Evolutionary conservation across 768 basidiomycete species (phyloP), one percentile per base, ranked within the genome.

Genomic region (Cystobasidium onofrii): DNA sequence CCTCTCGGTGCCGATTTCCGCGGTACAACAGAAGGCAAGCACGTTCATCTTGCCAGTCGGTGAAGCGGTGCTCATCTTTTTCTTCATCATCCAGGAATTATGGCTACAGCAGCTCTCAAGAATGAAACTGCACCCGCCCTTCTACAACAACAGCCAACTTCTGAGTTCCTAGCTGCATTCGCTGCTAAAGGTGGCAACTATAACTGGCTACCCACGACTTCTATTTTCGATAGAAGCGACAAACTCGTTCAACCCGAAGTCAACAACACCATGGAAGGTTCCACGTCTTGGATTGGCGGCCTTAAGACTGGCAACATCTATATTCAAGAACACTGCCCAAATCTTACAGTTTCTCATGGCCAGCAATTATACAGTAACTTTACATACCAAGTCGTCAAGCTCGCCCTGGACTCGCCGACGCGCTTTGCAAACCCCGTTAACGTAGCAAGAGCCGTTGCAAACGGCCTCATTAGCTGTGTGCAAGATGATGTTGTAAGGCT

Each of bases 1-100:
- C 61, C 71, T 29, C 71, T 73, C 9, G 71, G 55, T 23, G 71
- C 57, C 7, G 71, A 73, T 43, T 63, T 73, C 57, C 34, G 71
- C 12, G 60, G 60, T 4, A 62, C 71, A 23, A 41, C 61, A 10
- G 60, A 63, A 34, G 60, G 71, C 64, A 27, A 33, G 65, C 7
- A 17, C 6, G 6, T 6, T 34, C 27, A 29, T 12, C 4, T 27
- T 60, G 13, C 57, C 4, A 17, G 10, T 27, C 29, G 15, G 31
- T 20, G 4, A 29, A 60, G 57, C 29, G n/a, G n/a, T 27, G 29
- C 27, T 60, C 23, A 34, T 7, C 57, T 27, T 23, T 3, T 23
- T 15, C 20, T 27, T 12, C 25, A 1, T 20, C 25, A 27, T 34
- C 29, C 27, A 60, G 57, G 57, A 27, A 27, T 34, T 29, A 60